Percentiles rank a stretch among this genome's conserved stretches.
Conservation (phyloP, 441 rosid species). For the Gossypium trilobum region DNA sequence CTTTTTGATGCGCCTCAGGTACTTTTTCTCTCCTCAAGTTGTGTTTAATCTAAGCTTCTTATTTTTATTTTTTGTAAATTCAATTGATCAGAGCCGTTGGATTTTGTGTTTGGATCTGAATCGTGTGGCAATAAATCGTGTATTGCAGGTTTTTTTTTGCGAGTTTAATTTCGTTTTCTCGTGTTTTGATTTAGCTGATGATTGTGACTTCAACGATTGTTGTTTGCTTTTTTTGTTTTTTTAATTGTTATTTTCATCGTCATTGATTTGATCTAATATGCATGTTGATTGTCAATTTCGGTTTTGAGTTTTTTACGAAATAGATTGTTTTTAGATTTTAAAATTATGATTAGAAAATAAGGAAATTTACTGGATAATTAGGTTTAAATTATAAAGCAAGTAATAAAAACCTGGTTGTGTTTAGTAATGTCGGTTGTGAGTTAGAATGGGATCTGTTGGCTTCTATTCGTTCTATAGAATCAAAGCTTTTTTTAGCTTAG, state of each 20-base stretch:
- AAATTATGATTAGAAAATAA: neutral
- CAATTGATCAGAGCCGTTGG: slow-evolving; percentile 1
- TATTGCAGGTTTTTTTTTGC: neutral
- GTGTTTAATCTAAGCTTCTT: neutral
- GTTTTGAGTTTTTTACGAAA: neutral
- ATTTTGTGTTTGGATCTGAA: slow-evolving; percentile 4
- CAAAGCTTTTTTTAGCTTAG: neutral
- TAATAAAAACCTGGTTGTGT: neutral
- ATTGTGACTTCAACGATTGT: neutral
- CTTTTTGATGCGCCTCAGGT: slow-evolving; percentile 15
- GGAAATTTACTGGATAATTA: neutral
- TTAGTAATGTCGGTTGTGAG: neutral
- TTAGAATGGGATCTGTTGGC: neutral
- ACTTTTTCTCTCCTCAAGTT: neutral
- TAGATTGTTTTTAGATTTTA: neutral
- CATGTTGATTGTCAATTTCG: neutral
- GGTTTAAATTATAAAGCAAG: neutral
- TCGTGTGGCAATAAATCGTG: neutral
- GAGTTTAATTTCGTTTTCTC: neutral
- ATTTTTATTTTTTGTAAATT: neutral
- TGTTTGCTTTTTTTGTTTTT: neutral
- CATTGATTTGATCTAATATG: neutral
- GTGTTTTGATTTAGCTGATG: slow-evolving; percentile 1
- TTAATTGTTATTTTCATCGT: neutral
- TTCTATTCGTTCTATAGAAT: neutral